Evolutionary conservation across 192 early-diverging fungal species (phyloP), one percentile per base, ranked within the genome.

Genomic region (Dissophora ornata): DNA sequence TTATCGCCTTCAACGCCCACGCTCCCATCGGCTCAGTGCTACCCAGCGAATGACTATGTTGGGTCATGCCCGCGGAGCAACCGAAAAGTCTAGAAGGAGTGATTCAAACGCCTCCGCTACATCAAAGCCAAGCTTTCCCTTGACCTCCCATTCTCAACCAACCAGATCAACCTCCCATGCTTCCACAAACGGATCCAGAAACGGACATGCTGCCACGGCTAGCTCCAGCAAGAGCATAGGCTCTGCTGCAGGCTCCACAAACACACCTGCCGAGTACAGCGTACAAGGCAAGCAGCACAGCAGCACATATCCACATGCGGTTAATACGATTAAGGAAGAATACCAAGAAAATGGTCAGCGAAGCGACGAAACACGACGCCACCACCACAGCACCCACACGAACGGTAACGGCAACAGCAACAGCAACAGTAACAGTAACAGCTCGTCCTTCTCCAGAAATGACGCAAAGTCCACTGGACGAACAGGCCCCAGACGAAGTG

Each of bases 11-110:
- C 29, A 24, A 30, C 52, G 24, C 8, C 29, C n/a, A 15, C 30
- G 18, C 30, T 28, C 12, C 13, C 59, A 11, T 57, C 32, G 19
- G 21, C 49, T 19, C 62, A 38, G n/a, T 33, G 5, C 11, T 7
- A n/a, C 45, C 2, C 34, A 25, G 6, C 34, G 45, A 45, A 69
- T 62, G 68, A 61, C 68, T 29, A 70, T 56, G 51, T 33, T 56
- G 52, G 33, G n/a, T 29, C 40, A 62, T 25, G 30, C 16, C 44
- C 68, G 68, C 44, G 57, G 41, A 48, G 38, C 58, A 19, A 36
- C 54, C 11, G 68, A 48, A 22, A 70, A 42, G 34, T 54, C 58
- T 21, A 28, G 52, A 15, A 50, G 57, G 11, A 29, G n/a, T 6
- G 68, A 62, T 11, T 47, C 57, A 7, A 58, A n/a, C 32, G 34